Evolutionary conservation across 768 basidiomycete genomes (phyloP).

Genomic region (Hypholoma fasciculare): DNA sequence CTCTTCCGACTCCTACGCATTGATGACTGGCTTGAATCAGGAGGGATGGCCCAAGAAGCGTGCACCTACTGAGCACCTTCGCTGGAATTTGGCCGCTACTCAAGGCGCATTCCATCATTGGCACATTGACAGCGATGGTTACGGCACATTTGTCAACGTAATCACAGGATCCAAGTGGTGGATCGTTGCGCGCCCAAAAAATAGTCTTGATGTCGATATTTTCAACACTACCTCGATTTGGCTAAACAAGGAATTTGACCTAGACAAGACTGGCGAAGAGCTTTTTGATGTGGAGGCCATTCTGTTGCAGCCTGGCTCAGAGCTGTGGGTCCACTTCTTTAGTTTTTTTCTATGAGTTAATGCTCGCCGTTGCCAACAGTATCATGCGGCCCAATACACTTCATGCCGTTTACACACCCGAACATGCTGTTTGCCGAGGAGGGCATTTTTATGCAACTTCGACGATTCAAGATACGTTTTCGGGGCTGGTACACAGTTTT

Average conservation of each 20-base stretch:
- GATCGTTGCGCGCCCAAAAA: neutral
- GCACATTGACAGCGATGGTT: conserved; percentile 18
- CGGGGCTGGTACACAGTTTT: conserved; percentile 17
- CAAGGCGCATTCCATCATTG: conserved; percentile 9
- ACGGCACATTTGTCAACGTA: conserved; percentile 9
- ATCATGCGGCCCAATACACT: conserved; percentile 19
- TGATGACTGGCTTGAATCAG: neutral
- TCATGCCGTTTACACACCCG: conserved; percentile 13
- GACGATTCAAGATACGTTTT: conserved; percentile 13
- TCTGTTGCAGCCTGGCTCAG: neutral
- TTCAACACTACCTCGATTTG: neutral
- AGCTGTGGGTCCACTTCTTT: neutral
- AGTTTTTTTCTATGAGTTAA: conserved; percentile 9
- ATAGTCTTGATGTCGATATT: too few relatives aligned
- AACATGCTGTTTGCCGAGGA: conserved; percentile 18
- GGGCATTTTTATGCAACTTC: conserved; percentile 20
- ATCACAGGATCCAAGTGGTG: neutral
- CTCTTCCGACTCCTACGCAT: conserved; percentile 2
- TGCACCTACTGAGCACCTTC: conserved; percentile 7
- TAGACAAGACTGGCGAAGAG: too few relatives aligned
- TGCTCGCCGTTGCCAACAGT: conserved; percentile 9
- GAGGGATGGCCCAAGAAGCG: neutral
- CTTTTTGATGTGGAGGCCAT: neutral
- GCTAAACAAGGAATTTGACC: neutral
- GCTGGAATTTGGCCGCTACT: conserved; percentile 17